Percentiles rank a stretch among this genome's conserved stretches.
Evolutionary conservation across 805 yeast species (phyloP).

Genomic region (Yamadazyma akitaensis): DNA sequence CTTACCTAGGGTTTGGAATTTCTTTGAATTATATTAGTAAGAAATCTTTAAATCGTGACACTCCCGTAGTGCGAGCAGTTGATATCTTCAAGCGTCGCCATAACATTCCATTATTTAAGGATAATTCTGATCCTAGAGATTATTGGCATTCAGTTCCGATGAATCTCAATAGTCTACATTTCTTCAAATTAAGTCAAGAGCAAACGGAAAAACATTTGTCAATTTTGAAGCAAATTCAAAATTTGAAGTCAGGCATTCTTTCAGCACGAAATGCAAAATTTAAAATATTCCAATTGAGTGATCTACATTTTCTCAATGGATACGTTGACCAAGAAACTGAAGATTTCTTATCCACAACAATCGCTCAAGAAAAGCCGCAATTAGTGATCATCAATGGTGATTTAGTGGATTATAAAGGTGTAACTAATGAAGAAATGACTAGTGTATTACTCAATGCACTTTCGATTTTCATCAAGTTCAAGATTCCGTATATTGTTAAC

Average conservation of each 20-base stretch:
- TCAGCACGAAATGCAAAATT: slow-evolving; percentile 15
- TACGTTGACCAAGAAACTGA: slow-evolving; percentile 27
- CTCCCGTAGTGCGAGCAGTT: slow-evolving; percentile 5
- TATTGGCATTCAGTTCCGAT: slow-evolving; percentile 2
- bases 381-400: slow-evolving; percentile 41
- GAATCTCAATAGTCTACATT: slow-evolving; percentile 1
- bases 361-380: slow-evolving; percentile 29
- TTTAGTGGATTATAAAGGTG: slow-evolving; percentile 24
- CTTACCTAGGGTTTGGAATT: slow-evolving; percentile 2
- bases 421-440: slow-evolving; percentile 20
- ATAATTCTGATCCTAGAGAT: not conserved
- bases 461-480: slow-evolving; percentile 28
- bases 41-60: not conserved
- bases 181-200: slow-evolving; percentile 1
- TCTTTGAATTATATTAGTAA: slow-evolving; percentile 1
- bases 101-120: not conserved
- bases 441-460: slow-evolving; percentile 28
- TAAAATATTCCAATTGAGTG: slow-evolving; percentile 37
- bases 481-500: slow-evolving; percentile 32
- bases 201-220: not conserved
- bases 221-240: not conserved
- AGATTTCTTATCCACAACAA: slow-evolving; percentile 25
- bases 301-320: slow-evolving; percentile 30
- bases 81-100: slow-evolving; percentile 8
- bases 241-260: slow-evolving; percentile 2